phyloP scores from a whole-genome alignment of 257 asterid genomes.

The Solanum habrochaites region DNA sequence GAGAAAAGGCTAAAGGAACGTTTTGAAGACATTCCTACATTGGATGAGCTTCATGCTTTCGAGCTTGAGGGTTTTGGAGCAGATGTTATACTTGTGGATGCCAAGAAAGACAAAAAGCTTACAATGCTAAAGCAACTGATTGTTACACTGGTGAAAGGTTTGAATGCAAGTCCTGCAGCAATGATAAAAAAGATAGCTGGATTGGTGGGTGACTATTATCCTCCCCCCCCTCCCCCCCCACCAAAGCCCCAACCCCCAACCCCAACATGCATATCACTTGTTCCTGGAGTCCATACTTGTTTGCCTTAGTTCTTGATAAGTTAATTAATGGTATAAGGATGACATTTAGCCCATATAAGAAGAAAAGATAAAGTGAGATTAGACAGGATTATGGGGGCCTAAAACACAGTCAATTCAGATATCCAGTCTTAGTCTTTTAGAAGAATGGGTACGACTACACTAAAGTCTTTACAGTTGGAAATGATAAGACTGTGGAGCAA shows the following conservation, averaged over 20 bases:
- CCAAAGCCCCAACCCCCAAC: no score
- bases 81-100: constrained; percentile 84
- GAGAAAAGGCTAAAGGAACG: constrained; percentile 83
- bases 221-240: neutral
- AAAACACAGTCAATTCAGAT: neutral
- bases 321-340: neutral
- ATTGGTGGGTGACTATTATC: constrained; percentile 46
- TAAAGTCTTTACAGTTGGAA: neutral
- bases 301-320: neutral
- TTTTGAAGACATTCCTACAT: constrained; percentile 67
- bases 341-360: neutral
- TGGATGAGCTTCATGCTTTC: constrained; percentile 77
- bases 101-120: constrained; percentile 76
- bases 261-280: neutral
- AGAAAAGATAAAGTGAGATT: neutral
- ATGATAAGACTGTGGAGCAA: neutral
- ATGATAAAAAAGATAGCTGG: constrained; percentile 92
- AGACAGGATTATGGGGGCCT: neutral
- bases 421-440: neutral
- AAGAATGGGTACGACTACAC: neutral
- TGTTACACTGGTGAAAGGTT: constrained; percentile 76
- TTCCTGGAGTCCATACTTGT: neutral
- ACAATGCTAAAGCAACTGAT: constrained; percentile 78
- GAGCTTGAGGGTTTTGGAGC: constrained; percentile 73
- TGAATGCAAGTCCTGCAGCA: constrained; percentile 67